Percentiles rank a stretch among this genome's conserved stretches.
Evolutionary conservation across 78 protist genomes (phyloP).

Genomic region (Blattamonas nauphoetae): DNA sequence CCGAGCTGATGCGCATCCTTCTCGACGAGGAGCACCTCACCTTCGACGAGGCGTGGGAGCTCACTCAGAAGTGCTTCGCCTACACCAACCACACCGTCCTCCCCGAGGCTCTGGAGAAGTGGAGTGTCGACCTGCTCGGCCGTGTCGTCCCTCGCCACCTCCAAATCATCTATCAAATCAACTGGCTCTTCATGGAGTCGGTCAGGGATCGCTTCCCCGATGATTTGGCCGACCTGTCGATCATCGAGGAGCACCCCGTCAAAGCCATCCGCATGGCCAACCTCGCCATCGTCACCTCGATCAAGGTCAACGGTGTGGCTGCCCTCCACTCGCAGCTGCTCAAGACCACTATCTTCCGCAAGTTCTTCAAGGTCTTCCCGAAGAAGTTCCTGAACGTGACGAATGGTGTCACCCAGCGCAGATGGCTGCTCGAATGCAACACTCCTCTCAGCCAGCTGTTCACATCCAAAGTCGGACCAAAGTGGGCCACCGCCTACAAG

Average conservation of each 20-base stretch:
- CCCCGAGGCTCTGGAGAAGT: constrained; percentile 92
- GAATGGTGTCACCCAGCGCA: constrained; percentile 91
- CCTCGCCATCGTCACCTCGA: constrained; percentile 74
- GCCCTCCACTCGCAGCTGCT: constrained; percentile 78
- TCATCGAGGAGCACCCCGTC: constrained; percentile 68
- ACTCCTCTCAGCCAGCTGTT: constrained; percentile 41
- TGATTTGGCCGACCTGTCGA: constrained; percentile 58
- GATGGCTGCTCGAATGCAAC: constrained; percentile 82
- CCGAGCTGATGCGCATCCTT: constrained; percentile 64
- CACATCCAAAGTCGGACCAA: constrained; percentile 32
- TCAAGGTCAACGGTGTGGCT: constrained; percentile 88
- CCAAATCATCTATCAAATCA: constrained; percentile 84
- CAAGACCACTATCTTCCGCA: constrained; percentile 34
- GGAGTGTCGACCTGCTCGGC: constrained; percentile 75
- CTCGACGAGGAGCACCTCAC: constrained; percentile 61
- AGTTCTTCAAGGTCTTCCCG: constrained; percentile 50
- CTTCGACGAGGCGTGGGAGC: constrained; percentile 78
- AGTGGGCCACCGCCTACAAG: constrained; percentile 48
- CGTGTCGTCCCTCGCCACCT: constrained; percentile 81
- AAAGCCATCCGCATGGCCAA: constrained; percentile 75
- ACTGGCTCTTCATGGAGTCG: constrained; percentile 48
- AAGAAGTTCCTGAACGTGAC: constrained; percentile 79
- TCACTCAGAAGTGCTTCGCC: constrained; percentile 41
- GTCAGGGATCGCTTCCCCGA: constrained; percentile 49
- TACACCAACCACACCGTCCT: constrained; percentile 95